Conservation (phyloP, 2,329 filamentous ascomycete genomes). For the Cladosporium sp. region DNA sequence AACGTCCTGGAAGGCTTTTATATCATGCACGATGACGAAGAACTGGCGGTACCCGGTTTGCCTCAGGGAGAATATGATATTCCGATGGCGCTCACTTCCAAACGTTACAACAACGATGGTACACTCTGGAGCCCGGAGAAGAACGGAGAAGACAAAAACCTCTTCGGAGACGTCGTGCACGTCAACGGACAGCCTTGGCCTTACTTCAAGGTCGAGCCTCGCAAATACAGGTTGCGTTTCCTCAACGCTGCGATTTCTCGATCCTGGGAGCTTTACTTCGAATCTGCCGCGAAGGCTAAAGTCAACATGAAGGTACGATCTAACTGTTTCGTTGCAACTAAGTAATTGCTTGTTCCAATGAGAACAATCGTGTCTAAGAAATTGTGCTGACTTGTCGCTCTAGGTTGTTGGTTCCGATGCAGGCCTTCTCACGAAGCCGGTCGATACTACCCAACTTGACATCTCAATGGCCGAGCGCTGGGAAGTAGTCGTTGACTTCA, state of each 20-base stretch:
- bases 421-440: constrained; percentile 53
- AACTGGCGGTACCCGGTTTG: constrained; percentile 48
- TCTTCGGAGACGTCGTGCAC: constrained; percentile 59
- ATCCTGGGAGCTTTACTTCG: constrained; percentile 40
- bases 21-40: constrained; percentile 53
- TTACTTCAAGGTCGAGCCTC: constrained; percentile 59
- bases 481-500: constrained; percentile 60
- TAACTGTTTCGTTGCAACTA: not conserved
- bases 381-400: not conserved
- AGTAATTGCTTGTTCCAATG: not conserved
- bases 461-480: constrained; percentile 60
- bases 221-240: constrained; percentile 46
- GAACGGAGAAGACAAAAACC: constrained; percentile 42
- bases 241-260: constrained; percentile 44
- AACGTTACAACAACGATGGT: constrained; percentile 54
- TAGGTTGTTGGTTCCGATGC: constrained; percentile 52
- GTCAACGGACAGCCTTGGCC: constrained; percentile 63
- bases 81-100: constrained; percentile 51
- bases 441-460: constrained; percentile 43
- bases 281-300: constrained; percentile 36
- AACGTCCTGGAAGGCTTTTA: constrained; percentile 46
- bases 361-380: not conserved
- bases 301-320: constrained; percentile 50
- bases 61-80: constrained; percentile 56
- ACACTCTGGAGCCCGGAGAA: constrained; percentile 49